Evolutionary conservation across 2,329 filamentous ascomycete species (phyloP).

Genomic region (Tolypocladium tropicale): DNA sequence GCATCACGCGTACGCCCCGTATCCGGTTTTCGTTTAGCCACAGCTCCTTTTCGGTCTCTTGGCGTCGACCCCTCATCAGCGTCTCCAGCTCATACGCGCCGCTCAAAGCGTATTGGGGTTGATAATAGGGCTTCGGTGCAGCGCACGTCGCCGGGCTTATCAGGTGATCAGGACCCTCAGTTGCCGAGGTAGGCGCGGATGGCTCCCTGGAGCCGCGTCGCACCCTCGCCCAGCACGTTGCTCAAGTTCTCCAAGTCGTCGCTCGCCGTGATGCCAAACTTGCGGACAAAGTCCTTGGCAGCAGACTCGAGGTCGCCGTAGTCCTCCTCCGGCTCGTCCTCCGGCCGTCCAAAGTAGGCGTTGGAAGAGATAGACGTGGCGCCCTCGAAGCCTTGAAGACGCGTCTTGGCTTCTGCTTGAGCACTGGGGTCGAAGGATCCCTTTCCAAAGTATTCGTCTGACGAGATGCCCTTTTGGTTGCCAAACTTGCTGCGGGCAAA

Average conservation of each 20-base stretch:
- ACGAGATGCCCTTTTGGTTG: constrained; percentile 88
- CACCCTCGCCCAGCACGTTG: constrained; percentile 74
- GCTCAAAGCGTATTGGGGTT: not conserved
- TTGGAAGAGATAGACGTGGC: constrained; percentile 90
- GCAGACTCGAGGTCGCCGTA: constrained; percentile 90
- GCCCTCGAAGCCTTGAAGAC: constrained; percentile 87
- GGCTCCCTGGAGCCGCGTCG: constrained; percentile 69
- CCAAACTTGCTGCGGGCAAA: constrained; percentile 87
- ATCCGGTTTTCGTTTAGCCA: not conserved
- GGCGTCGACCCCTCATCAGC: not conserved
- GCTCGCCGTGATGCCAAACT: constrained; percentile 89
- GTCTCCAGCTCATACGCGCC: not conserved
- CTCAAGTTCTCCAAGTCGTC: constrained; percentile 91
- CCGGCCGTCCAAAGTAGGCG: constrained; percentile 90
- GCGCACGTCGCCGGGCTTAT: not conserved
- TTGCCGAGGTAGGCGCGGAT: constrained; percentile 55
- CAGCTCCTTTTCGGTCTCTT: not conserved
- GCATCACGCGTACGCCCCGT: constrained; percentile 19
- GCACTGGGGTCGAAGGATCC: constrained; percentile 71
- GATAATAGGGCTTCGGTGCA: not conserved
- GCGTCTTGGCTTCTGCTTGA: constrained; percentile 75
- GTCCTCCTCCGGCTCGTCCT: constrained; percentile 68
- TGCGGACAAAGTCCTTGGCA: constrained; percentile 90
- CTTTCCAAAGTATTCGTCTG: constrained; percentile 96
- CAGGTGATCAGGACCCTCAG: constrained; percentile 21